Percentiles rank a stretch among this genome's conserved stretches.
These are phyloP conservation scores for Smallanthus sonchifolius DNA, from an alignment of 129 eudicot species.

Conservation along the genomic window DNA sequence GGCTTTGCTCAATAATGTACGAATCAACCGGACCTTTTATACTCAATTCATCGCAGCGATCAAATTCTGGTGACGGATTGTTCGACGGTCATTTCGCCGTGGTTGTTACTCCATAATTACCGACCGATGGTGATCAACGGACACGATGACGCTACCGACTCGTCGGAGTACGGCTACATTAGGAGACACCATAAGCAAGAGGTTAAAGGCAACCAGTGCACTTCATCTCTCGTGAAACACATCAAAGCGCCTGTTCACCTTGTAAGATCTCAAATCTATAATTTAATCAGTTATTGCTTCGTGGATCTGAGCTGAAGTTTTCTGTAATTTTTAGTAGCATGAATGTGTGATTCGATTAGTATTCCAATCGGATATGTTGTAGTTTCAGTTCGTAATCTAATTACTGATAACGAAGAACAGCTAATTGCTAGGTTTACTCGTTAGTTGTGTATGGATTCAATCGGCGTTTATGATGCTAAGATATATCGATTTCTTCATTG, in stretches of 20 bases:
- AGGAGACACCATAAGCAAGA: constrained; percentile 72
- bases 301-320: constrained; percentile 25
- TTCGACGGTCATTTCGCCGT: constrained; percentile 1
- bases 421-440: constrained; percentile 6
- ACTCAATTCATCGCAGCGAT: not conserved
- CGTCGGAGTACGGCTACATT: constrained; percentile 48
- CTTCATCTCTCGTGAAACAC: constrained; percentile 68
- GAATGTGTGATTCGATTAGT: constrained; percentile 18
- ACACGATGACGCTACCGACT: constrained; percentile 28
- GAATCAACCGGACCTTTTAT: constrained; percentile 20
- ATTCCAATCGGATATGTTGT: not conserved
- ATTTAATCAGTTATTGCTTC: not conserved
- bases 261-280: constrained; percentile 37
- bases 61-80: constrained; percentile 15
- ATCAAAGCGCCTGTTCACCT: constrained; percentile 85
- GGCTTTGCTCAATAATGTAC: too few relatives aligned
- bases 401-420: not conserved
- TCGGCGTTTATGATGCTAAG: not conserved
- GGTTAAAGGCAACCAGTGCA: constrained; percentile 72
- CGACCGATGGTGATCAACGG: constrained; percentile 32
- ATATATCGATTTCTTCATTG: not conserved
- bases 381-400: not conserved
- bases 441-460: constrained; percentile 10
- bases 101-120: not conserved
- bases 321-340: not conserved